Evolutionary conservation across 495 filamentous ascomycete species (phyloP).

Genomic region (Tuber brumale): DNA sequence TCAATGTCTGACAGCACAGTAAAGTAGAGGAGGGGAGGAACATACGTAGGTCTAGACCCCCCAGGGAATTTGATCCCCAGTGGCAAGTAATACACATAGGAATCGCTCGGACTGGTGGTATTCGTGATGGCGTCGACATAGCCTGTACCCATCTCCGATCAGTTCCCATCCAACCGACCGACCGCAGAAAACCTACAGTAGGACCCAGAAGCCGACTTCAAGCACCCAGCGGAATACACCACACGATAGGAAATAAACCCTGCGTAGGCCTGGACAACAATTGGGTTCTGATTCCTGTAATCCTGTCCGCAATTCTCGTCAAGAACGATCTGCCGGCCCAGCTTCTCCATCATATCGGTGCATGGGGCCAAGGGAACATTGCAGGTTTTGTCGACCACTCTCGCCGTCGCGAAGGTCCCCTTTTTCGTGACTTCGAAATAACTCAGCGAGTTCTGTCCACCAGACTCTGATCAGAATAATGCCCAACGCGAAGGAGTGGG

Average conservation of each 20-base stretch:
- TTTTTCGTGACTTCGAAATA: slow-evolving; percentile 39
- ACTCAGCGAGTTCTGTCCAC: slow-evolving; percentile 33
- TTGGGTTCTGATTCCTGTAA: slow-evolving; percentile 56
- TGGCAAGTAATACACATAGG: slow-evolving; percentile 77
- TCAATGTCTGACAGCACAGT: slow-evolving; percentile 3
- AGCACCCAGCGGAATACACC: slow-evolving; percentile 71
- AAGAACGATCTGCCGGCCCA: slow-evolving; percentile 26
- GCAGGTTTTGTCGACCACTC: slow-evolving; percentile 32
- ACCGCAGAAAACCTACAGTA: slow-evolving; percentile 50
- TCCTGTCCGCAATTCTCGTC: slow-evolving; percentile 63
- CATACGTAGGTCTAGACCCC: slow-evolving; percentile 53
- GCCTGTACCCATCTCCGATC: slow-evolving; percentile 37
- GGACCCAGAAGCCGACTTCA: slow-evolving; percentile 52
- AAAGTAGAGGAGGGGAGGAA: neutral
- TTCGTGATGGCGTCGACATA: slow-evolving; percentile 85
- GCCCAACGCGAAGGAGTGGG: neutral
- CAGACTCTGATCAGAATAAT: slow-evolving; percentile 11
- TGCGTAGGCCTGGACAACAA: slow-evolving; percentile 66
- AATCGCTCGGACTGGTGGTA: slow-evolving; percentile 55
- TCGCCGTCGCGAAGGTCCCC: slow-evolving; percentile 31
- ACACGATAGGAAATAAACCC: slow-evolving; percentile 66
- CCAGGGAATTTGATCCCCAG: slow-evolving; percentile 63
- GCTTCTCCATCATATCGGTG: slow-evolving; percentile 29
- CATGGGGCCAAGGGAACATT: slow-evolving; percentile 25
- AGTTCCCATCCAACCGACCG: slow-evolving; percentile 7